Evolutionary conservation across 768 basidiomycete genomes (phyloP).

Genomic region (Macrolepiota dolichaula): DNA sequence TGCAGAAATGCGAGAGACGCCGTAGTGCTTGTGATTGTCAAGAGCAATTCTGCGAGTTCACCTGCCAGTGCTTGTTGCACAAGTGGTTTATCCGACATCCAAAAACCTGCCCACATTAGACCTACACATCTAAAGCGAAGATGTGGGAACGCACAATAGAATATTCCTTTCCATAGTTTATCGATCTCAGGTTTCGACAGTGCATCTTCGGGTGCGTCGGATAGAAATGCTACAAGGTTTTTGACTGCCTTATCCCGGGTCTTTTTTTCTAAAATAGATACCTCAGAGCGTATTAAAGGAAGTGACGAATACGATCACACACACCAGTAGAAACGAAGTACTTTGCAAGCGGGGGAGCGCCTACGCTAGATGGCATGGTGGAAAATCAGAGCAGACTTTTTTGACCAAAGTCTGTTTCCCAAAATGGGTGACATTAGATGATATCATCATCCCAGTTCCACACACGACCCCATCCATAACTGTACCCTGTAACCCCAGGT

Average conservation of each 20-base stretch:
- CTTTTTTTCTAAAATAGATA: constrained; percentile 62
- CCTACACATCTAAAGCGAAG: background rate
- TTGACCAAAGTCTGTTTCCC: constrained; percentile 6
- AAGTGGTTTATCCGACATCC: constrained; percentile 99
- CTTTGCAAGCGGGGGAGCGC: constrained; percentile 75
- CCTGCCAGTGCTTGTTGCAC: constrained; percentile 90
- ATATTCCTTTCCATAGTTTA: constrained; percentile 97
- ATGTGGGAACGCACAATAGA: constrained; percentile 68
- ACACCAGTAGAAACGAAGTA: constrained; percentile 89
- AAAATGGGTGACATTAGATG: background rate
- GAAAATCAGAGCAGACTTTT: constrained; percentile 17
- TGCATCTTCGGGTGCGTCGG: constrained; percentile 54
- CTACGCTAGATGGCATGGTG: constrained; percentile 24
- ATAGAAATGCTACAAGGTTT: constrained; percentile 75
- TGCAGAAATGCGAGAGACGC: constrained; percentile 73
- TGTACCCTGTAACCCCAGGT: background rate
- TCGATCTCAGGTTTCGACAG: constrained; percentile 76
- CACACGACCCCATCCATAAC: too few species aligned
- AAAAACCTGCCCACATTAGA: constrained; percentile 65
- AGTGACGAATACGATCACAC: constrained; percentile 18
- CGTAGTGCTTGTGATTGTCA: constrained; percentile 56
- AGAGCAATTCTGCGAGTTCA: constrained; percentile 78
- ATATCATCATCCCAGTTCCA: background rate
- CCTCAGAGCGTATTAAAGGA: background rate
- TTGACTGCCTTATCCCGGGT: constrained; percentile 89